Conservation (phyloP, 2,329 filamentous ascomycete species). For the Calycina marina region DNA sequence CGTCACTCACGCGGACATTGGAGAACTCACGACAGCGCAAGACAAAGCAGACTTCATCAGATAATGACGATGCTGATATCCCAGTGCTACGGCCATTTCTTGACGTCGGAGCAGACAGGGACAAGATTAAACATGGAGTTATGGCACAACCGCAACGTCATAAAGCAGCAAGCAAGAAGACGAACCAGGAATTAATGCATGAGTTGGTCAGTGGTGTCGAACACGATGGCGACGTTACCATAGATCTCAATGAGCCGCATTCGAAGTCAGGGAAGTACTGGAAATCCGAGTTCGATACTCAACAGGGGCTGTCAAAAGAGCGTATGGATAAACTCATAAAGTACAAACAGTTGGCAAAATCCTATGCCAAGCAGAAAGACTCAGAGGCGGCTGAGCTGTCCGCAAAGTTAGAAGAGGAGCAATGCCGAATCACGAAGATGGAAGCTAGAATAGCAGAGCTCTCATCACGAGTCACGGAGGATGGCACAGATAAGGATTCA, state of each 20-base stretch:
- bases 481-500: slow-evolving; percentile 29
- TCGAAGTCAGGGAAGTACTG: slow-evolving; percentile 66
- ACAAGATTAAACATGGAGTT: background rate
- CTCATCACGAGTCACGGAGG: slow-evolving; percentile 36
- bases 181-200: slow-evolving; percentile 7
- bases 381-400: slow-evolving; percentile 51
- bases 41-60: background rate
- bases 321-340: slow-evolving; percentile 66
- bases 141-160: background rate
- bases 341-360: slow-evolving; percentile 69
- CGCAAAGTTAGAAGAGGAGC: slow-evolving; percentile 52
- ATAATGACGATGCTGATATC: slow-evolving; percentile 1
- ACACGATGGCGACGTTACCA: slow-evolving; percentile 45
- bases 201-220: slow-evolving; percentile 18
- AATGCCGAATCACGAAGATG: slow-evolving; percentile 47
- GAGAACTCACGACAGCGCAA: slow-evolving; percentile 23
- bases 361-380: slow-evolving; percentile 66
- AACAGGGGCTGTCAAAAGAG: slow-evolving; percentile 54
- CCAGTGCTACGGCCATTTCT: slow-evolving; percentile 2
- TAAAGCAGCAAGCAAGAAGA: slow-evolving; percentile 4
- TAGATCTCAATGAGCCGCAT: slow-evolving; percentile 58
- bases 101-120: slow-evolving; percentile 1
- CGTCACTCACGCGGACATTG: slow-evolving; percentile 30
- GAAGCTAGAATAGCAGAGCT: slow-evolving; percentile 48
- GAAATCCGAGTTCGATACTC: slow-evolving; percentile 64